Evolutionary conservation across 1,284 basidiomycete species (phyloP).

Genomic region (Cutaneotrichosporon daszewskae): DNA sequence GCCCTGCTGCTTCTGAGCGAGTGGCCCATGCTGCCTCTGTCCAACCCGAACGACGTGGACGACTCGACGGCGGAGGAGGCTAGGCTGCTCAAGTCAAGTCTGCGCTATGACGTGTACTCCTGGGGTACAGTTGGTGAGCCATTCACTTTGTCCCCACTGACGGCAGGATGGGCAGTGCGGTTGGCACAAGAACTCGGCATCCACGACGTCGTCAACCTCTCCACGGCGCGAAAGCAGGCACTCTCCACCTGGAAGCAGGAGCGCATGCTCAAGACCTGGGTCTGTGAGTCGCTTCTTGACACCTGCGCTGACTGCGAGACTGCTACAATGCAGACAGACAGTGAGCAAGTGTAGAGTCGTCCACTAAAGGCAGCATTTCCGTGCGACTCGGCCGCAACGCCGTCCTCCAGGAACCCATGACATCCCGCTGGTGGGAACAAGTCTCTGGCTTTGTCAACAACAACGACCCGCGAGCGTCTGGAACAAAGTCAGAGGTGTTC

Average conservation of each 20-base stretch:
- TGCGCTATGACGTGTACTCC: constrained; percentile 11
- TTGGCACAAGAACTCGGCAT: constrained; percentile 15
- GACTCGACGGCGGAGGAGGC: constrained; percentile 5
- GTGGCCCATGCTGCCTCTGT: constrained; percentile 14
- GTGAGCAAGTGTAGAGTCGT: too few relatives aligned
- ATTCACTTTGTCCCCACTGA: not conserved
- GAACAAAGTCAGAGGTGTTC: constrained; percentile 5
- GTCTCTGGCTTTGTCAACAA: constrained; percentile 4
- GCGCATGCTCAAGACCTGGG: constrained; percentile 13
- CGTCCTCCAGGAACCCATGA: constrained; percentile 13
- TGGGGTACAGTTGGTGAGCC: constrained; percentile 10
- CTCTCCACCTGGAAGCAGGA: constrained; percentile 4
- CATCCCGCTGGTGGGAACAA: constrained; percentile 15
- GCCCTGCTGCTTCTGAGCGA: constrained; percentile 14
- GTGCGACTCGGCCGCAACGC: constrained; percentile 14
- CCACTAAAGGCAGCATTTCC: too few relatives aligned
- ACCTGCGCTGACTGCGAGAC: not conserved
- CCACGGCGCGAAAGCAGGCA: too few relatives aligned
- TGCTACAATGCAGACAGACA: constrained; percentile 13
- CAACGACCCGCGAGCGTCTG: not conserved
- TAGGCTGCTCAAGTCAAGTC: constrained; percentile 5
- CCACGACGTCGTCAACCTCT: constrained; percentile 8
- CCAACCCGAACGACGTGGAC: not conserved
- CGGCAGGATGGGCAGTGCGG: constrained; percentile 5
- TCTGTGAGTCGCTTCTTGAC: constrained; percentile 3